Evolutionary conservation across 164 flowering plant genomes (phyloP).

Genomic region (Protea cynaroides): DNA sequence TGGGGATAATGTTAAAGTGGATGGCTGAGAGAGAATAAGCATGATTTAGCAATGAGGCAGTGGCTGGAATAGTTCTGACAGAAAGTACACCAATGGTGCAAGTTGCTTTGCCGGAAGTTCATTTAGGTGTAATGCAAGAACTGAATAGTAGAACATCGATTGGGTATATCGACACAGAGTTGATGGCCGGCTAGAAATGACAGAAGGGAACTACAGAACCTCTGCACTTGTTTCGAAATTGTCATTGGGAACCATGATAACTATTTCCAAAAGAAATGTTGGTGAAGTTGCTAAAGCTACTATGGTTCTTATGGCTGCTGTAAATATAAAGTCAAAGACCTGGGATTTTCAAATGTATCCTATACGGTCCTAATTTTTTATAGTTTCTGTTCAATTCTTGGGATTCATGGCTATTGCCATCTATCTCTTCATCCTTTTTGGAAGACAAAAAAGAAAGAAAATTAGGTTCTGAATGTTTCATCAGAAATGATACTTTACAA

Average conservation of each 20-base stretch:
- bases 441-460: too few species aligned
- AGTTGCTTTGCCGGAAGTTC: neutral
- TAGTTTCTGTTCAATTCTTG: neutral
- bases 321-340: neutral
- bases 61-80: neutral
- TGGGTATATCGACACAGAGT: neutral
- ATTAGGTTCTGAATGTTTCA: too few species aligned
- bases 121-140: neutral
- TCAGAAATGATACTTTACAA: too few species aligned
- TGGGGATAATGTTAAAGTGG: neutral
- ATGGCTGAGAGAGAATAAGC: neutral
- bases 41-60: neutral
- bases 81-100: neutral
- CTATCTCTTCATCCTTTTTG: too few species aligned
- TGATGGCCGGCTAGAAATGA: neutral
- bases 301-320: neutral
- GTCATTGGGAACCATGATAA: neutral
- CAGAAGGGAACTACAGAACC: neutral
- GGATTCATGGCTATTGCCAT: too few species aligned
- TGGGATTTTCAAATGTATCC: neutral
- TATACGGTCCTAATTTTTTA: neutral
- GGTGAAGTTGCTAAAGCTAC: neutral
- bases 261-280: neutral
- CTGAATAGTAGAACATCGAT: too few species aligned
- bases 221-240: neutral